Evolutionary conservation across 306 rosid species (phyloP), one percentile per base, ranked within the genome.

Genomic region (Hippophae rhamnoides): DNA sequence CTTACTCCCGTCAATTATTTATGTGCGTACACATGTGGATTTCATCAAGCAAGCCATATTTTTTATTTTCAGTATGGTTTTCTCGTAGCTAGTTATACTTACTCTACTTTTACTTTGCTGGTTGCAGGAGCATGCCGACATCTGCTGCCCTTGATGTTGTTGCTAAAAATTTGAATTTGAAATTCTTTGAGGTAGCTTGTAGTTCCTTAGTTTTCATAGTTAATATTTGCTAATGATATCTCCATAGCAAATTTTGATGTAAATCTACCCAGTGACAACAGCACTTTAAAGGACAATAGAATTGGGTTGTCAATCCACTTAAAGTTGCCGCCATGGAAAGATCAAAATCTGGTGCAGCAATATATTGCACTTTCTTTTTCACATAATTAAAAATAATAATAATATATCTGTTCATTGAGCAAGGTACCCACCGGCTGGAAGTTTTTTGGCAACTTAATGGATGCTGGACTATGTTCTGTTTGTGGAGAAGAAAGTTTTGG

Each of bases 401-500:
- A 31, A 31, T 31, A 31, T 31, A 1, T 31, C 38, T 31, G 38
- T 2, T 31, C 38, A 31, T 54, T 64, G 72, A 60, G 14, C 69
- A 78, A 92, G 98, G 98, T 93, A 5, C 97, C 99, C 62, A 93
- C 97, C 0, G 99, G 99, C 67, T 88, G 99, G 99, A 93, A 93
- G 77, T 88, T 86, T 79, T 88, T 88, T 61, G 99, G 99, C 57
- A 93, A 93, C 71, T 74, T 93, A 68, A 93, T 93, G 99, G 95
- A 93, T 76, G 97, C 95, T 72, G 97, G 95, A 61, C 41, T 84
- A 50, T 93, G 97, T 64, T 93, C 99, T 27, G 47, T 93, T 48
- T 93, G 99, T 64, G 99, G 99, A 45, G 99, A 93, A 80, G 99
- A 93, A 82, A 93, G 99, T 79, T 93, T 93, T 72, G 99, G 99